phyloP scores from a whole-genome alignment of 306 rosid genomes.

The Cucurbita pepo region DNA sequence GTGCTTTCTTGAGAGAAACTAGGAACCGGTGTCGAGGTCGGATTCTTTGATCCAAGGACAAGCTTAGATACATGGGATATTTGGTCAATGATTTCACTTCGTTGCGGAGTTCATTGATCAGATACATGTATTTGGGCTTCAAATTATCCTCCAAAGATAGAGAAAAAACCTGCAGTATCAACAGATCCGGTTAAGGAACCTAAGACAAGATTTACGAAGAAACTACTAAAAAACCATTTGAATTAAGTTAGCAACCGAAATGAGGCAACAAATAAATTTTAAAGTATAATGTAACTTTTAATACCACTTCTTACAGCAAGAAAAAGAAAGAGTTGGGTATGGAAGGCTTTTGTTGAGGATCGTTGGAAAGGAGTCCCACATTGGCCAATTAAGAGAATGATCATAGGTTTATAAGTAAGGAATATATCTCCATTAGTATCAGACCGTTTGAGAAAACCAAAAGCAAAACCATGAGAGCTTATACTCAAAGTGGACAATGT shows the following conservation, averaged over 20 bases:
- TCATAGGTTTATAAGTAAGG: no score
- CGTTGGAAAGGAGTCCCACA: no score
- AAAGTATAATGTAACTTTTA: background rate
- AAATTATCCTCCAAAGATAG: slow-evolving; percentile 82
- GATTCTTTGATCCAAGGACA: slow-evolving; percentile 91
- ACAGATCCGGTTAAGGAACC: background rate
- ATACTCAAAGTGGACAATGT: no score
- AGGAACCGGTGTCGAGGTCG: slow-evolving; percentile 95
- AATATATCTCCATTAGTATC: no score
- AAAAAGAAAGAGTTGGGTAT: background rate
- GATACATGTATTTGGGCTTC: slow-evolving; percentile 85
- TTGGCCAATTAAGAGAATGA: no score
- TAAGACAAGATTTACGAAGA: background rate
- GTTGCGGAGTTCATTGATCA: slow-evolving; percentile 77
- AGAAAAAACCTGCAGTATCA: slow-evolving; percentile 60
- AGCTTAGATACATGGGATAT: slow-evolving; percentile 87
- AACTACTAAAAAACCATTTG: background rate
- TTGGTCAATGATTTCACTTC: slow-evolving; percentile 87
- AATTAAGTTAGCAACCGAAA: background rate
- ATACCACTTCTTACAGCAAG: background rate
- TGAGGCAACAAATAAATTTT: background rate
- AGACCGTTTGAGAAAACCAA: no score
- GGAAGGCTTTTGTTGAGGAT: background rate
- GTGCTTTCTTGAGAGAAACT: slow-evolving; percentile 87
- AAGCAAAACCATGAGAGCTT: no score